A percentile compares a stretch with the other conserved stretches of the same genome.
phyloP scores from a whole-genome alignment of 495 filamentous ascomycete species.

The Penicillium cosmopolitanum region DNA sequence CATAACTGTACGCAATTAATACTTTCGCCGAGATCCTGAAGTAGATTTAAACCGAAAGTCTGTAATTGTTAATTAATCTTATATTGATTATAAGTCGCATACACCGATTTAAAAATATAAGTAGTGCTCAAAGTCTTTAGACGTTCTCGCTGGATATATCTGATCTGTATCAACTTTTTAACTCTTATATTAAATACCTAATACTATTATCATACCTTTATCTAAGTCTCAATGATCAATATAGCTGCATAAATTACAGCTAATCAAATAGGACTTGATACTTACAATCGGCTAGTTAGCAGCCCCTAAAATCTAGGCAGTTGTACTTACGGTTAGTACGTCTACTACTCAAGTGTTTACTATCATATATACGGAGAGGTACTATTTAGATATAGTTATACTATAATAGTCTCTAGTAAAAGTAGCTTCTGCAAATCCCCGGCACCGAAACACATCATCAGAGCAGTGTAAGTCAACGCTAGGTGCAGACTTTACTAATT shows the following conservation, averaged over 20 bases:
- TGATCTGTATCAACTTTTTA: too few species aligned
- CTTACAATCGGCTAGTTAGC: not conserved
- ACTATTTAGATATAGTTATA: not conserved
- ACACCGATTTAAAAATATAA: too few species aligned
- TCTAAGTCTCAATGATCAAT: too few species aligned
- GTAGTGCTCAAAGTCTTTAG: too few species aligned
- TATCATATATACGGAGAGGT: not conserved
- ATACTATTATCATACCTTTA: too few species aligned
- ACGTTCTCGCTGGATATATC: too few species aligned
- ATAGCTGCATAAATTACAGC: not conserved
- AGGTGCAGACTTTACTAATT: not conserved
- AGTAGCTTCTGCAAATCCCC: not conserved
- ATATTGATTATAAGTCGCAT: too few species aligned
- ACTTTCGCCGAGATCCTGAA: too few species aligned
- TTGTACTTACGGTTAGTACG: not conserved
- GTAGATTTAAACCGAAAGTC: too few species aligned
- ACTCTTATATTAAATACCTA: too few species aligned
- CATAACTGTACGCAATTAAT: too few species aligned
- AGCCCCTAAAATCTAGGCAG: not conserved
- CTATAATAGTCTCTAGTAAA: not conserved
- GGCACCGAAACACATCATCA: not conserved
- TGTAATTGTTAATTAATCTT: too few species aligned
- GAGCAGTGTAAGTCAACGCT: not conserved
- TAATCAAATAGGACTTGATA: not conserved
- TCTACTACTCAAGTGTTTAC: not conserved